Base-by-base conservation (phyloP, 306 rosid species). In the Trifolium pratense region DNA sequence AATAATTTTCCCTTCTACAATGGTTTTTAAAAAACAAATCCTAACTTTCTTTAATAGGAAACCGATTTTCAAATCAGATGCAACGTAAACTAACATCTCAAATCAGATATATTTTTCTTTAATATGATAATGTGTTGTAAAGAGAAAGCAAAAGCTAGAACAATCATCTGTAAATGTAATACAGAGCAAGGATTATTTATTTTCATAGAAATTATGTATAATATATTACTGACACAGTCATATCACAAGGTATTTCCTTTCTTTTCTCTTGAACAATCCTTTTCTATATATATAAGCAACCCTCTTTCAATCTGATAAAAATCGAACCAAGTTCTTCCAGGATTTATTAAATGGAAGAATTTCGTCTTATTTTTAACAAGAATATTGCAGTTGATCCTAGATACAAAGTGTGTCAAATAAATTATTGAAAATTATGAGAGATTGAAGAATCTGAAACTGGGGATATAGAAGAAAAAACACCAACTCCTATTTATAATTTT, bases 31-130 rank as follows among this genome's bases (percentile, higher is more conserved):
- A 3, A 70, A 51, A 64, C 0, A 21, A 5, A 42, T 64, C 62
- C 16, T 43, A 65, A 43, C 5, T 56, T 63, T 55, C 32, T 64
- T 43, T 43, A 12, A 65, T 43, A 43, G 14, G 46, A 66, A 57
- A 34, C 61, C 16, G 32, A 70, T 26, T 42, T 66, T 13, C 20
- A 3, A 42, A 64, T 63, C 16, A 63, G 31, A 37, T 37, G 69
- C 51, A 37, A 63, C 51, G 20, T 5, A 63, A 63, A 63, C 31
- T 18, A 63, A 10, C 69, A 63, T 18, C 9, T 17, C 49, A 39
- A 64, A 58, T 31, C 42, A 15, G 66, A 13, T 15, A 26, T 5
- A 59, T 14, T 29, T 56, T 56, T 29, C 40, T 59, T 59, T 29
- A 31, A 29, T 59, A 59, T 59, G 66, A 29, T 31, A 29, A n/a